Evolutionary conservation across 2,329 filamentous ascomycete species (phyloP).

Genomic region (Penicillium sp.): DNA sequence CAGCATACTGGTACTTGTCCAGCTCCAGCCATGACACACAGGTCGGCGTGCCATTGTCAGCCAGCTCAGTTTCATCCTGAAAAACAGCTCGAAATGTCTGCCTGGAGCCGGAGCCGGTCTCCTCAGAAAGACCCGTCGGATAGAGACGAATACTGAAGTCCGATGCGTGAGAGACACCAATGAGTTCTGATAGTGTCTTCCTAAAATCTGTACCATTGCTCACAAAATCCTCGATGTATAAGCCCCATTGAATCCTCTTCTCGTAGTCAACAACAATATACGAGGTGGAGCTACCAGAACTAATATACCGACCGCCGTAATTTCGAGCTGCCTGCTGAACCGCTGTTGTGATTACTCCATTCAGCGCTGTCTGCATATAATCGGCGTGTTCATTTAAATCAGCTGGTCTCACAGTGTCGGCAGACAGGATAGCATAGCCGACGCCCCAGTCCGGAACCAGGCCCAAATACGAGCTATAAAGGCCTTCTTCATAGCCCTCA

Average conservation of each 20-base stretch:
- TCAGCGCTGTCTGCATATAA: slow-evolving; percentile 25
- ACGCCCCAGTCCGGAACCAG: slow-evolving; percentile 37
- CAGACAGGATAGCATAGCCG: slow-evolving; percentile 37
- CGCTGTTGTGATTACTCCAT: slow-evolving; percentile 20
- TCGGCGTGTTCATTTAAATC: slow-evolving; percentile 30
- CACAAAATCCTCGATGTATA: neutral
- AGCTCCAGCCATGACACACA: slow-evolving; percentile 29
- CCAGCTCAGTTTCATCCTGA: slow-evolving; percentile 23
- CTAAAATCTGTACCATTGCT: slow-evolving; percentile 2
- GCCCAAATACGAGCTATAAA: slow-evolving; percentile 34
- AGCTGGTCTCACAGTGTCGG: slow-evolving; percentile 15
- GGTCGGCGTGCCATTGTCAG: slow-evolving; percentile 24
- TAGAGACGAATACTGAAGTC: slow-evolving; percentile 19
- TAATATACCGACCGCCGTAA: slow-evolving; percentile 7
- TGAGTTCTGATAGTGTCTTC: slow-evolving; percentile 6
- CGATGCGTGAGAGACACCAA: slow-evolving; percentile 4
- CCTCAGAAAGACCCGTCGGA: slow-evolving; percentile 8
- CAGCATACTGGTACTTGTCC: slow-evolving; percentile 21
- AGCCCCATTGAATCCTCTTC: slow-evolving; percentile 18
- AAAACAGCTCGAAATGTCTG: slow-evolving; percentile 20
- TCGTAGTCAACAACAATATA: neutral
- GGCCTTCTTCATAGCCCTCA: slow-evolving; percentile 29
- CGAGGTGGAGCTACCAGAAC: too few species aligned
- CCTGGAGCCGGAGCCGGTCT: slow-evolving; percentile 4
- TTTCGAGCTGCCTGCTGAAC: slow-evolving; percentile 5